A percentile compares a stretch with the other conserved stretches of the same genome.
Evolutionary conservation across 306 rosid genomes (phyloP).

Genomic region (Lathyrus sativus): DNA sequence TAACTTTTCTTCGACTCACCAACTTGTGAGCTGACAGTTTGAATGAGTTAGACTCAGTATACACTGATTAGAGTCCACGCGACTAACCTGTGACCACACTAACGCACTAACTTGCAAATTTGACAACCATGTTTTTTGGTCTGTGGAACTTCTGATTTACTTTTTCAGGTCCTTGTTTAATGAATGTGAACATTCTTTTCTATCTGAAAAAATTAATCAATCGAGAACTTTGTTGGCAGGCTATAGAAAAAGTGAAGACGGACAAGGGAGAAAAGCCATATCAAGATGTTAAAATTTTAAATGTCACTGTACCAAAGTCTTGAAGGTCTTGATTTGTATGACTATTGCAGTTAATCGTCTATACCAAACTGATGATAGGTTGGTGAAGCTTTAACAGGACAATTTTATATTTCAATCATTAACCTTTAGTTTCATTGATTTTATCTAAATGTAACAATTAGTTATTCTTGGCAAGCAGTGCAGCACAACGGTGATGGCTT

Average conservation of each 20-base stretch:
- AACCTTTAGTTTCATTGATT: conserved; percentile 15
- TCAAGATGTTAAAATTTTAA: conserved; percentile 91
- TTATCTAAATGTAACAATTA: not conserved
- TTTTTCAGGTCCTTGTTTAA: conserved; percentile 14
- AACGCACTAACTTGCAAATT: not conserved
- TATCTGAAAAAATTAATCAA: conserved; percentile 16
- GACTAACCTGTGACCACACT: not conserved
- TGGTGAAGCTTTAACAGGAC: conserved; percentile 20
- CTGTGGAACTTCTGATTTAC: not conserved
- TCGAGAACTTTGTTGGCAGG: conserved; percentile 53
- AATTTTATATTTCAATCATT: conserved; percentile 17
- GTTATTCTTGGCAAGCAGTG: not conserved
- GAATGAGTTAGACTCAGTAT: not conserved
- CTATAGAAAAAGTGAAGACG: conserved; percentile 88
- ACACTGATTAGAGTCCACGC: no score
- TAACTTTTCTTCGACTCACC: not conserved
- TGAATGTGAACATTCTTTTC: not conserved
- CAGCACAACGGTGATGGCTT: not conserved
- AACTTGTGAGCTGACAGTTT: not conserved
- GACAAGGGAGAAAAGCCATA: conserved; percentile 84
- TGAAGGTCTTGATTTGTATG: conserved; percentile 40
- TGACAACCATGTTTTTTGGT: not conserved
- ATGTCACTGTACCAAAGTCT: conserved; percentile 94
- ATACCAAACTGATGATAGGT: conserved; percentile 2
- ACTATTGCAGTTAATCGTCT: not conserved